These are phyloP conservation scores for Sordaria brevicollis DNA, from an alignment of 495 filamentous ascomycete genomes.

Conservation along the genomic window DNA sequence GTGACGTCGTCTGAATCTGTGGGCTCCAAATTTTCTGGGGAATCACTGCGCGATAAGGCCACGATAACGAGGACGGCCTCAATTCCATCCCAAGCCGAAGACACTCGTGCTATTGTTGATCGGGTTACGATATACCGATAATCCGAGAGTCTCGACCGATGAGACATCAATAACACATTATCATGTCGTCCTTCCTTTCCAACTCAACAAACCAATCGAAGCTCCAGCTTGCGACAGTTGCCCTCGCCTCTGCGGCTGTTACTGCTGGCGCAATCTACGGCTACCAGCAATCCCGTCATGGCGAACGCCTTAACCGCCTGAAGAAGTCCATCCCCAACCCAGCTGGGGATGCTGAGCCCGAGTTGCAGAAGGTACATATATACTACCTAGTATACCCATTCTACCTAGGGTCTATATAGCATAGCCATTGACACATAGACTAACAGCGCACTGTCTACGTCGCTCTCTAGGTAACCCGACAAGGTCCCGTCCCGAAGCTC, in stretches of 20 bases:
- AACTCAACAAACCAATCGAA: constrained; percentile 24
- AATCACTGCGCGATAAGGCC: background rate
- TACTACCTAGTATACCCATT: background rate
- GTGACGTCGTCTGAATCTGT: background rate
- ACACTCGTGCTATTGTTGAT: background rate
- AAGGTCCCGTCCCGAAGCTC: constrained; percentile 46
- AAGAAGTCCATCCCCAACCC: constrained; percentile 64
- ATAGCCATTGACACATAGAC: background rate
- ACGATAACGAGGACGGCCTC: background rate
- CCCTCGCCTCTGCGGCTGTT: constrained; percentile 62
- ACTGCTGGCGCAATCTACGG: constrained; percentile 63
- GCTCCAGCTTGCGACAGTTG: constrained; percentile 63
- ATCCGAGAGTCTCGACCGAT: background rate
- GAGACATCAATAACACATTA: background rate
- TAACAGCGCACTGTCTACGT: background rate
- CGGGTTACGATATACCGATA: background rate
- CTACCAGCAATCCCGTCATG: constrained; percentile 55
- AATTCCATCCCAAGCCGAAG: background rate
- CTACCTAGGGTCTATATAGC: background rate
- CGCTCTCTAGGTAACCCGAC: constrained; percentile 58
- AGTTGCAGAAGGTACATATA: constrained; percentile 26
- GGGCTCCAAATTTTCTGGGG: background rate
- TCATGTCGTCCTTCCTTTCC: constrained; percentile 30
- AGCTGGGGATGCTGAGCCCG: constrained; percentile 19
- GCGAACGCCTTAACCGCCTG: constrained; percentile 52